Evolutionary conservation across 2,329 filamentous ascomycete genomes (phyloP).

Genomic region (Lecanoromycetidae sp.): DNA sequence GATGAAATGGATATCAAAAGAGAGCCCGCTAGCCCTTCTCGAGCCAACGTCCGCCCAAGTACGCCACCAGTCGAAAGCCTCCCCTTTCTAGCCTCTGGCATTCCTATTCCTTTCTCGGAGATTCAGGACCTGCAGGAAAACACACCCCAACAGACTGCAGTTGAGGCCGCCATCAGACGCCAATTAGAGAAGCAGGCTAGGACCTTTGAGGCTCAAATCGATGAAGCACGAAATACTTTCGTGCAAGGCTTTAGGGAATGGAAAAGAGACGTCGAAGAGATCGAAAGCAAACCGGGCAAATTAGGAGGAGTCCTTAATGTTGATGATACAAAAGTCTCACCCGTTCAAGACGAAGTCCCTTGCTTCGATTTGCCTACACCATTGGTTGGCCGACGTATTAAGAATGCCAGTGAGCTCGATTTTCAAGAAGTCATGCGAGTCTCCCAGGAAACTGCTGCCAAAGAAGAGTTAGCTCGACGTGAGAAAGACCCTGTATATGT

Average conservation of each 20-base stretch:
- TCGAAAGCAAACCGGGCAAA: too few species aligned
- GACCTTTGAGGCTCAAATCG: slow-evolving; percentile 29
- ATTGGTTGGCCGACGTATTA: slow-evolving; percentile 23
- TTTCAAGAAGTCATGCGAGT: slow-evolving; percentile 37
- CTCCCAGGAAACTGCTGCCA: slow-evolving; percentile 36
- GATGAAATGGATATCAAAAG: slow-evolving; percentile 8
- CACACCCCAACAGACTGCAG: slow-evolving; percentile 25
- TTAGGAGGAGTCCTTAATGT: too few species aligned
- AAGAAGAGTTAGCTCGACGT: slow-evolving; percentile 31
- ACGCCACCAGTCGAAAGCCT: slow-evolving; percentile 31
- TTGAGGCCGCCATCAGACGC: slow-evolving; percentile 29
- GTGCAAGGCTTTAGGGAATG: slow-evolving; percentile 33
- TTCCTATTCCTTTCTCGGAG: slow-evolving; percentile 34
- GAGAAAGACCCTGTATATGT: slow-evolving; percentile 17
- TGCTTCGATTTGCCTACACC: slow-evolving; percentile 1
- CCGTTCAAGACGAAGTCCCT: slow-evolving; percentile 23
- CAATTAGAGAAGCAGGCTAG: slow-evolving; percentile 31
- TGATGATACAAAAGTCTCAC: slow-evolving; percentile 24
- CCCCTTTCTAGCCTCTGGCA: slow-evolving; percentile 34
- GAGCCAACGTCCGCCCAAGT: slow-evolving; percentile 10
- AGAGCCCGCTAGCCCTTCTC: not conserved
- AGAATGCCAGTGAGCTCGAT: slow-evolving; percentile 38
- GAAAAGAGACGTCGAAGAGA: too few species aligned
- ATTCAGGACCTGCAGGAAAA: slow-evolving; percentile 35
- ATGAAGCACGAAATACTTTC: slow-evolving; percentile 30